phyloP scores from a whole-genome alignment of 1,284 basidiomycete genomes.

The Irpex lacteus region DNA sequence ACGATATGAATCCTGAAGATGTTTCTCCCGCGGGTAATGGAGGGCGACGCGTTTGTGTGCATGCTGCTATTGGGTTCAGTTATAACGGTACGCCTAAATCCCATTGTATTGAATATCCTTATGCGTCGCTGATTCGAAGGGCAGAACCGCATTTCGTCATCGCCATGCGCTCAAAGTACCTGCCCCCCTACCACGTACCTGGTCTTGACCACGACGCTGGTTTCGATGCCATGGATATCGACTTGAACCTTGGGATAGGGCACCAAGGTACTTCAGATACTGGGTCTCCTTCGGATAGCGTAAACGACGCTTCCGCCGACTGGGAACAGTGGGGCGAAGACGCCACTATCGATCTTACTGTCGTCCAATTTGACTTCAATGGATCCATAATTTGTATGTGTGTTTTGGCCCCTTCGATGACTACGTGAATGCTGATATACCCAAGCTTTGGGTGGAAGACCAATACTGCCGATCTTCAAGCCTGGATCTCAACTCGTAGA shows the following conservation, averaged over 20 bases:
- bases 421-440: not conserved
- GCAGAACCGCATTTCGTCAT: constrained; percentile 60
- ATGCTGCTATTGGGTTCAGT: constrained; percentile 60
- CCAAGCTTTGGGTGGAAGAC: constrained; percentile 42
- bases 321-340: constrained; percentile 68
- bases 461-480: constrained; percentile 41
- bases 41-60: constrained; percentile 48
- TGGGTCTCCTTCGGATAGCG: constrained; percentile 14
- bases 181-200: constrained; percentile 20
- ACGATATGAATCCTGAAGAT: not conserved
- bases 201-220: constrained; percentile 15
- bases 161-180: constrained; percentile 52
- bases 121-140: not conserved
- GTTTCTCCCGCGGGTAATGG: constrained; percentile 21
- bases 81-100: constrained; percentile 54
- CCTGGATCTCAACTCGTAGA: constrained; percentile 37
- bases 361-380: constrained; percentile 1
- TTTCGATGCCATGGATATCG: constrained; percentile 44
- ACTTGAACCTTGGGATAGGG: constrained; percentile 37
- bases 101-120: not conserved
- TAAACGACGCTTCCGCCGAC: constrained; percentile 37
- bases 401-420: constrained; percentile 34
- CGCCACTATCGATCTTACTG: constrained; percentile 52
- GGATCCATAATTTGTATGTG: constrained; percentile 22
- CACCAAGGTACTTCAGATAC: not conserved